Percentiles rank a stretch among this genome's conserved stretches.
These are phyloP conservation scores for Aspergillus carlsbadensis DNA, from an alignment of 495 filamentous ascomycete genomes.

Conservation along the genomic window DNA sequence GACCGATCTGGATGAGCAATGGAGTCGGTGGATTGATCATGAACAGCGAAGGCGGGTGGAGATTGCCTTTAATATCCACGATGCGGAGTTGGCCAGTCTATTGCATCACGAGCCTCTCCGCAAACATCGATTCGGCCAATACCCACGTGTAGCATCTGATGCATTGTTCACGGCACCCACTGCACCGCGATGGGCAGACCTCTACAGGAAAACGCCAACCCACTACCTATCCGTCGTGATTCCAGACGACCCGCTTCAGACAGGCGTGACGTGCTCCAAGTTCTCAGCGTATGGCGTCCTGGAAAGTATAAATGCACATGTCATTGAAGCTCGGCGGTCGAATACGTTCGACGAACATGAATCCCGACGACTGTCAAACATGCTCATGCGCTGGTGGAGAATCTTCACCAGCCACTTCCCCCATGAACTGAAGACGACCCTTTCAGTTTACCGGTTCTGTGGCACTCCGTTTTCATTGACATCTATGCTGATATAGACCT, in stretches of 20 bases:
- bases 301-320: conserved; percentile 21
- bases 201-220: conserved; percentile 15
- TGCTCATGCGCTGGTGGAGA: conserved; percentile 24
- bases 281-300: conserved; percentile 26
- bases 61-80: conserved; percentile 30
- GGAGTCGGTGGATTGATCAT: conserved; percentile 20
- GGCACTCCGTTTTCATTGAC: conserved; percentile 36
- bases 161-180: conserved; percentile 32
- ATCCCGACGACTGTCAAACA: conserved; percentile 13
- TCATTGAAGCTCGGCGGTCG: conserved; percentile 21
- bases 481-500: conserved; percentile 33
- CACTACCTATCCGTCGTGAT: neutral
- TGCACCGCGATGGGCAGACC: conserved; percentile 26
- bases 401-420: conserved; percentile 16
- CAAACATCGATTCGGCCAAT: conserved; percentile 23
- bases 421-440: conserved; percentile 14
- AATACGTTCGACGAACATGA: conserved; percentile 13
- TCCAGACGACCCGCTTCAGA: conserved; percentile 10
- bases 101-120: conserved; percentile 35
- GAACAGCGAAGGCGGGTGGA: conserved; percentile 23
- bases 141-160: conserved; percentile 22
- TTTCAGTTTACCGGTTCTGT: conserved; percentile 33
- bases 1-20: conserved; percentile 18
- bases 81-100: conserved; percentile 35
- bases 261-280: conserved; percentile 10